These are phyloP conservation scores for Aspergillus ibericus DNA, from an alignment of 2,329 filamentous ascomycete species.

Conservation along the genomic window DNA sequence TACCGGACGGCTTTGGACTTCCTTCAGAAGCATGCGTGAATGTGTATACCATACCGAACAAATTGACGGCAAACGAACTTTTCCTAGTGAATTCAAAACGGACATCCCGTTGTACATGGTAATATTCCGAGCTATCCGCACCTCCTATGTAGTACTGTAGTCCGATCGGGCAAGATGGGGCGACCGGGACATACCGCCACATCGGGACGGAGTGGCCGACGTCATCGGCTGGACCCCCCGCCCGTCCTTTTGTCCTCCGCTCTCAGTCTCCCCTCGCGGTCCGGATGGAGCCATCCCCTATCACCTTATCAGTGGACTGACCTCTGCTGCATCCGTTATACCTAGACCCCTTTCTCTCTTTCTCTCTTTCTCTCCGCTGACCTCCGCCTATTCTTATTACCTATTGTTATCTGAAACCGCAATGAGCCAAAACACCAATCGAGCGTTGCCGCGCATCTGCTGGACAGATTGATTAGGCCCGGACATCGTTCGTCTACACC, in stretches of 20 bases:
- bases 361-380: not conserved
- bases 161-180: not conserved
- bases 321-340: not conserved
- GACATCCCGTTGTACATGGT: no score
- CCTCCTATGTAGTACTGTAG: no score
- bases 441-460: not conserved
- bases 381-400: not conserved
- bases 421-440: not conserved
- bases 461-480: not conserved
- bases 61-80: not conserved
- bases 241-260: not conserved
- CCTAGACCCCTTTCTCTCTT: not conserved
- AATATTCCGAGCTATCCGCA: no score
- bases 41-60: not conserved
- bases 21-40: conserved; percentile 42
- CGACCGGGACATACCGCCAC: not conserved
- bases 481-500: not conserved
- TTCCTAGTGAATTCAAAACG: not conserved
- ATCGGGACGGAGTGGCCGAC: not conserved
- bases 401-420: not conserved
- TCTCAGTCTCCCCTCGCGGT: not conserved
- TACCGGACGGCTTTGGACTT: conserved; percentile 44
- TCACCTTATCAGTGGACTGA: not conserved
- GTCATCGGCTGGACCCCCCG: not conserved
- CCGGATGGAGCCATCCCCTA: not conserved